These are phyloP conservation scores for Colletotrichum salicis DNA, from an alignment of 2,329 filamentous ascomycete genomes.

Conservation along the genomic window DNA sequence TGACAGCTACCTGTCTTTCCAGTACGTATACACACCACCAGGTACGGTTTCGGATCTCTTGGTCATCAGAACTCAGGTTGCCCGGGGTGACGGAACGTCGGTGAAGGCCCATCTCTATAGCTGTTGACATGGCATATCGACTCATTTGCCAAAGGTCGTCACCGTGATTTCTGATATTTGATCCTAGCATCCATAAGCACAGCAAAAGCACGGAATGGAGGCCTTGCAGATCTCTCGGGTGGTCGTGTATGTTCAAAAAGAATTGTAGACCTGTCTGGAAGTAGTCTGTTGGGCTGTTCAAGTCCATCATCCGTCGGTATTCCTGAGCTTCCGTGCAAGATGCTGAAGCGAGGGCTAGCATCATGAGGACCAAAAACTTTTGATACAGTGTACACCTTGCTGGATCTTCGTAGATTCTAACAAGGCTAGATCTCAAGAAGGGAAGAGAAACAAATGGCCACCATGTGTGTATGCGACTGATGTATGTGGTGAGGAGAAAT, in stretches of 20 bases:
- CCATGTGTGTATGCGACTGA: constrained; percentile 40
- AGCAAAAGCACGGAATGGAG: constrained; percentile 39
- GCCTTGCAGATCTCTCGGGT: constrained; percentile 36
- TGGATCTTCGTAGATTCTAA: constrained; percentile 34
- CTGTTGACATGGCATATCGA: constrained; percentile 42
- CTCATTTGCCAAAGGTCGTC: constrained; percentile 42
- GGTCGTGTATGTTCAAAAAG: constrained; percentile 37
- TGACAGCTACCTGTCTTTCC: constrained; percentile 39
- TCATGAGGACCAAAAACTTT: constrained; percentile 36
- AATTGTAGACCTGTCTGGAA: constrained; percentile 39
- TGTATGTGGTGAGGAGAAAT: constrained; percentile 37
- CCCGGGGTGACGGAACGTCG: constrained; percentile 38
- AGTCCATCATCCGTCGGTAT: constrained; percentile 37
- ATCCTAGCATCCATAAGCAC: constrained; percentile 41
- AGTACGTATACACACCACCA: constrained; percentile 41
- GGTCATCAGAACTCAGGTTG: constrained; percentile 36
- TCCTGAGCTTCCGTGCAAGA: constrained; percentile 29
- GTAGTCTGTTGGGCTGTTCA: constrained; percentile 38
- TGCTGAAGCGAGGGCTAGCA: constrained; percentile 37
- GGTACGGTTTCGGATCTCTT: constrained; percentile 38
- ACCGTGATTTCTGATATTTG: constrained; percentile 29
- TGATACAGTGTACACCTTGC: constrained; percentile 30
- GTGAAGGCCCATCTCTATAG: constrained; percentile 40
- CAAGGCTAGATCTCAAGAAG: constrained; percentile 29
- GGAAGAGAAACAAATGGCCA: constrained; percentile 42